Percentiles rank a stretch among this genome's conserved stretches.
These are phyloP conservation scores for Chlorella variabilis DNA, from an alignment of 163 green algal species.

Conservation along the genomic window DNA sequence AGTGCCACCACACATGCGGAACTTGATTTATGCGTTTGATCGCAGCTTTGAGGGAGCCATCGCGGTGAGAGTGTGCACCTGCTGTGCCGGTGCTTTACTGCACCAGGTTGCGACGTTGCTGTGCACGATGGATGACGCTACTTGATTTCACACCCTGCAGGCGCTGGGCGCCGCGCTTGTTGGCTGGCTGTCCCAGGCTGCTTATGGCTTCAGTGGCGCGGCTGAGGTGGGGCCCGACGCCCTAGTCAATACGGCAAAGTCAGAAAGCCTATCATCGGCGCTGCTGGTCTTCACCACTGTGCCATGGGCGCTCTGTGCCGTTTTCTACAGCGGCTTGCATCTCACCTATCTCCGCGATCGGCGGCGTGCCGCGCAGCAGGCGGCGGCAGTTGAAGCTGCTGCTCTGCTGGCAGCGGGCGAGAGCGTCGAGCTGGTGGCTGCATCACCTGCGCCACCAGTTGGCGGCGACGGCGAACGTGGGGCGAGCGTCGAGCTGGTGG, in stretches of 20 bases:
- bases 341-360: conserved; percentile 27
- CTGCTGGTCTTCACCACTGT: conserved; percentile 36
- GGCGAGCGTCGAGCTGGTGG: no score
- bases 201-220: conserved; percentile 70
- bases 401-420: not conserved
- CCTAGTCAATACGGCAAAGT: conserved; percentile 10
- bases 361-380: not conserved
- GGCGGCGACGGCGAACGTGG: no score
- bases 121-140: no score
- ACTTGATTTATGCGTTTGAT: conserved; percentile 76
- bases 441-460: no score
- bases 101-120: no score
- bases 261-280: conserved; percentile 3
- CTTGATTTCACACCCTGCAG: conserved; percentile 52
- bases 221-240: not conserved
- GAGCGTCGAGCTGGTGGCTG: not conserved
- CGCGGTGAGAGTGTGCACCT: no score
- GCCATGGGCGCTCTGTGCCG: conserved; percentile 28
- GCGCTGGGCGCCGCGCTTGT: conserved; percentile 76
- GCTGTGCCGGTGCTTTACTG: no score
- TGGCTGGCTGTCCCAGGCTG: conserved; percentile 70
- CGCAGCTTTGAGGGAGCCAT: conserved; percentile 25
- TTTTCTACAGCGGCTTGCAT: conserved; percentile 36
- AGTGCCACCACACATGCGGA: conserved; percentile 65
- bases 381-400: not conserved